Evolutionary conservation across 345 rosid genomes (phyloP).

Genomic region (Populus deltoides): DNA sequence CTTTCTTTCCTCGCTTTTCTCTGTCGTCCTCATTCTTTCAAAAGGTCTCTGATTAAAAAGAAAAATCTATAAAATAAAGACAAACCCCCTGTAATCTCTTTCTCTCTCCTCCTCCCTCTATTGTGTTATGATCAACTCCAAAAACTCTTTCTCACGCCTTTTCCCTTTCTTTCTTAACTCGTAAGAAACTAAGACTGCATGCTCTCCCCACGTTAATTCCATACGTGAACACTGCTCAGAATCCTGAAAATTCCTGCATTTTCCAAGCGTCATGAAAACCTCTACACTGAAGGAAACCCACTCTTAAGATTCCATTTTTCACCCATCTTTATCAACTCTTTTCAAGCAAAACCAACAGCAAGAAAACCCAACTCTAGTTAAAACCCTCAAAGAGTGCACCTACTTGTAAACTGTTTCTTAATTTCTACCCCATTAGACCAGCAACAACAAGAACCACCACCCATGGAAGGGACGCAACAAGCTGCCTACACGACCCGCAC

Average conservation of each 20-base stretch:
- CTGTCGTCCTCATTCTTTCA: not conserved
- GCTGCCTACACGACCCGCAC: slow-evolving; percentile 30
- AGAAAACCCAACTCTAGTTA: too few relatives aligned
- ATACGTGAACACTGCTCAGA: not conserved
- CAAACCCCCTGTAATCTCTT: not conserved
- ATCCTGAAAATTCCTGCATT: not conserved
- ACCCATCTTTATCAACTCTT: not conserved
- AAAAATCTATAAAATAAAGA: not conserved
- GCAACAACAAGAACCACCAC: slow-evolving; percentile 32
- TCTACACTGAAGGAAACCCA: not conserved
- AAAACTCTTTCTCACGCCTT: not conserved
- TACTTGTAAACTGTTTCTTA: slow-evolving; percentile 4
- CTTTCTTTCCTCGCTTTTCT: not conserved
- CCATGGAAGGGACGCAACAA: slow-evolving; percentile 31
- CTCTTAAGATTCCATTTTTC: slow-evolving; percentile 5
- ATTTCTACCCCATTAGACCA: slow-evolving; percentile 48
- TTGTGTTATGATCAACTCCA: not conserved
- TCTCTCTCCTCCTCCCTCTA: too few relatives aligned
- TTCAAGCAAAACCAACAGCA: not conserved
- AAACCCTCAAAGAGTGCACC: slow-evolving; percentile 14
- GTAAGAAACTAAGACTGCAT: not conserved
- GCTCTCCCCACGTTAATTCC: not conserved
- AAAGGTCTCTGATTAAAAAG: not conserved
- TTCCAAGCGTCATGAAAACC: not conserved
- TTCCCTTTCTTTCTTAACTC: not conserved